These are phyloP conservation scores for Tilletia caries DNA, from an alignment of 1,284 basidiomycete genomes.

Conservation along the genomic window DNA sequence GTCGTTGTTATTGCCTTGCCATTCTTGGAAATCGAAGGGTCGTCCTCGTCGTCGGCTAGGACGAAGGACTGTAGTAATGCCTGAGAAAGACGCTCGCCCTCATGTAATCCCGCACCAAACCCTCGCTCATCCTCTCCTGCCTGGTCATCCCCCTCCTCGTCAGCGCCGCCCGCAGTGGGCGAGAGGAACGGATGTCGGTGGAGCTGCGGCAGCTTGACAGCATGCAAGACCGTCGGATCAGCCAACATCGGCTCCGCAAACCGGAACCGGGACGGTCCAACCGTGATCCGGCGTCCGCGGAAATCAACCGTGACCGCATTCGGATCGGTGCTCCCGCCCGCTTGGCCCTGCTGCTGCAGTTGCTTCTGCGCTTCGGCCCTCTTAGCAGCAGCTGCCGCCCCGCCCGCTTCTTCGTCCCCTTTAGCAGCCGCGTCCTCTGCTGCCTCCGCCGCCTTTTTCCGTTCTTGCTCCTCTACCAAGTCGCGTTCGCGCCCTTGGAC, in stretches of 20 bases:
- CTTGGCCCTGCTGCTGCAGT: slow-evolving; percentile 27
- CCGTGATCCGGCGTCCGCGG: slow-evolving; percentile 40
- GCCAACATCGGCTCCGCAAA: slow-evolving; percentile 44
- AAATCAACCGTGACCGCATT: slow-evolving; percentile 34
- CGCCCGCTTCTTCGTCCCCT: not conserved
- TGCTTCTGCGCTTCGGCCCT: not conserved
- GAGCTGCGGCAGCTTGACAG: slow-evolving; percentile 5
- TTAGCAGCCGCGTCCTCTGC: slow-evolving; percentile 29
- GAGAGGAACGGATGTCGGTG: not conserved
- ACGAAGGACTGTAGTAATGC: not conserved
- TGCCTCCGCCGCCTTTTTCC: slow-evolving; percentile 76
- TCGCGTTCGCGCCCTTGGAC: slow-evolving; percentile 40
- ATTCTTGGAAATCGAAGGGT: not conserved
- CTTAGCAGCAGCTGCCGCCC: slow-evolving; percentile 16
- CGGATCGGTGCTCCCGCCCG: slow-evolving; percentile 30
- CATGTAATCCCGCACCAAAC: slow-evolving; percentile 9
- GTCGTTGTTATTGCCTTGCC: not conserved
- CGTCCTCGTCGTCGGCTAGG: slow-evolving; percentile 3
- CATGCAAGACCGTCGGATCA: not conserved
- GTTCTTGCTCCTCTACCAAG: slow-evolving; percentile 38
- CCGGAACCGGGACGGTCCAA: slow-evolving; percentile 36
- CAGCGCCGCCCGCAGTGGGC: not conserved
- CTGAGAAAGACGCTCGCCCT: not conserved
- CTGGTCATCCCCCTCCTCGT: not conserved
- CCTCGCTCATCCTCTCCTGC: not conserved